phyloP scores from a whole-genome alignment of 805 yeast species.

The Metschnikowia matae region DNA sequence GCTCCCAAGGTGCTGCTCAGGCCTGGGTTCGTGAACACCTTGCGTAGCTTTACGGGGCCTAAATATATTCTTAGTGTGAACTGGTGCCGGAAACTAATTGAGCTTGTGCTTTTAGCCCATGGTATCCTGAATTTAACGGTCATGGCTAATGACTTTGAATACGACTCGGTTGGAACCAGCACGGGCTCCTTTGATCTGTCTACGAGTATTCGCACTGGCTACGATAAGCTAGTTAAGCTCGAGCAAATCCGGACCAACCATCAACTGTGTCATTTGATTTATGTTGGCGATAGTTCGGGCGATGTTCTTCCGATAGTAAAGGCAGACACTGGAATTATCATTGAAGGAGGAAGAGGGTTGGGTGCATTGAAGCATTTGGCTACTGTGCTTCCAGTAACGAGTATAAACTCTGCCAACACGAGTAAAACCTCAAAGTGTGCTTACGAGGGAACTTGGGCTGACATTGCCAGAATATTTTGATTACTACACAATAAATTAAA shows the following conservation, averaged over 20 bases:
- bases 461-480: neutral
- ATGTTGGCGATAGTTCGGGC: constrained; percentile 62
- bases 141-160: constrained; percentile 50
- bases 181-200: constrained; percentile 28
- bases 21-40: constrained; percentile 37
- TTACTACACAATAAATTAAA: neutral
- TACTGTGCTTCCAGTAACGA: neutral
- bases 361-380: constrained; percentile 2
- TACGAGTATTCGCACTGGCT: constrained; percentile 44
- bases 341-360: constrained; percentile 29
- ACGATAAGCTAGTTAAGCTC: constrained; percentile 41
- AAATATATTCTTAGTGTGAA: constrained; percentile 53
- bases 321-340: constrained; percentile 45
- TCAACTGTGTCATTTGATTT: constrained; percentile 26
- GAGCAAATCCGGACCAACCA: constrained; percentile 9
- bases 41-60: constrained; percentile 26
- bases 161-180: constrained; percentile 22
- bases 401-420: too few species aligned
- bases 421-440: neutral
- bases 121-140: constrained; percentile 27
- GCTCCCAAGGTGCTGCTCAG: constrained; percentile 36
- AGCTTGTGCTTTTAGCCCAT: constrained; percentile 22
- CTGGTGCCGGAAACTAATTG: constrained; percentile 54
- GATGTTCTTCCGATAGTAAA: constrained; percentile 45
- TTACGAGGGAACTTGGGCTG: constrained; percentile 6